Conservation (phyloP, 2,329 filamentous ascomycete genomes). For the Pestalotiopsis sp. region DNA sequence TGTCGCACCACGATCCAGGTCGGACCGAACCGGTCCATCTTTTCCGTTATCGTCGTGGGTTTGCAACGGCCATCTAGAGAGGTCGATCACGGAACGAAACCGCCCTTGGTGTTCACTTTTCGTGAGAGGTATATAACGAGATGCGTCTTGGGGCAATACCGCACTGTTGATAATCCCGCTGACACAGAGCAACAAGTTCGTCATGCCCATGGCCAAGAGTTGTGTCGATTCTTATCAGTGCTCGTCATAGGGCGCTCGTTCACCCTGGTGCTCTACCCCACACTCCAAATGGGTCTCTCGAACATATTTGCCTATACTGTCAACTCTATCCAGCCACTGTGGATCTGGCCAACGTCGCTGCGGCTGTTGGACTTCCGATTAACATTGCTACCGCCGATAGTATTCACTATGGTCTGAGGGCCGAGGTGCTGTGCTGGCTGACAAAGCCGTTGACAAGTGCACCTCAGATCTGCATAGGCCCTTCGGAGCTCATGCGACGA, state of each 20-base stretch:
- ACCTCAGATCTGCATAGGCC: slow-evolving; percentile 6
- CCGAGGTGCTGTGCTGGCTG: not conserved
- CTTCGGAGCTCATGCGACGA: slow-evolving; percentile 7
- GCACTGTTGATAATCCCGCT: not conserved
- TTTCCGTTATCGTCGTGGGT: not conserved
- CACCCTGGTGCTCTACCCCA: slow-evolving; percentile 6
- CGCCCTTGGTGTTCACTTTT: not conserved
- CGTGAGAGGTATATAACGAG: not conserved
- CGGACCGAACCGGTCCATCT: not conserved
- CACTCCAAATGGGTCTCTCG: not conserved
- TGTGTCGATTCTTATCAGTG: slow-evolving; percentile 10
- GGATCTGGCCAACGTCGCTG: not conserved
- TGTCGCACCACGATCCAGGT: not conserved
- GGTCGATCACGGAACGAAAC: not conserved
- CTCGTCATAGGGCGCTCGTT: slow-evolving; percentile 5
- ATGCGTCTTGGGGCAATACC: not conserved
- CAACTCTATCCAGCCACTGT: not conserved
- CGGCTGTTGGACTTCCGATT: slow-evolving; percentile 7
- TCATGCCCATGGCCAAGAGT: not conserved
- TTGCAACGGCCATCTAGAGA: not conserved
- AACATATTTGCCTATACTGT: slow-evolving; percentile 7
- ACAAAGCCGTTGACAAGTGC: not conserved
- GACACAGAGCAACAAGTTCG: not conserved
- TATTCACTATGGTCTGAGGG: not conserved
- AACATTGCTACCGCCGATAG: not conserved